Evolutionary conservation across 495 filamentous ascomycete genomes (phyloP), one percentile per base, ranked within the genome.

Genomic region (Pseudomonodictys pantanalensis): DNA sequence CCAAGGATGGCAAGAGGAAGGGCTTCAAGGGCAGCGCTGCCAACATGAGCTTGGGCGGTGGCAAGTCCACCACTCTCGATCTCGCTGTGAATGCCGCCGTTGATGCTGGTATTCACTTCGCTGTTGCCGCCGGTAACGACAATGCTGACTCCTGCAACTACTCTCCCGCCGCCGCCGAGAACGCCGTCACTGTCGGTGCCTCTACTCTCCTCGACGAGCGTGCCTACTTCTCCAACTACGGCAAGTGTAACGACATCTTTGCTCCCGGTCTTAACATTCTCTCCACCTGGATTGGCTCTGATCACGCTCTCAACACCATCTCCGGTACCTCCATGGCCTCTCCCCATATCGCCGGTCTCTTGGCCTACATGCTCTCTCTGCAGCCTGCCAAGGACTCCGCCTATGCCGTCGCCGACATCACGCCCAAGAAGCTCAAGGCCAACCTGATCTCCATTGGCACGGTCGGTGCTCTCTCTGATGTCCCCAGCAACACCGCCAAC

Each of bases 191-290:
- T 46, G 95, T 99, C 58, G 95, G 92, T 72, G 95, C 95, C 60
- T 95, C 91, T 18, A 95, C 89, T 57, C 81, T 99, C 29, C 81
- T 81, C 65, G 95, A 99, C 74, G 89, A 91, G 81, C 92, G 95
- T 75, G 95, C 95, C 62, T 99, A 97, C 84, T 99, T 99, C 86
- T 97, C 95, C 83, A 99, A 99, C 86, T 97, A 86, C 76, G 95
- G 95, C 73, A 92, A 91, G 83, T 99, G 95, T 82, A 96, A 92
- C 71, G 91, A 97, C 74, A 97, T 99, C 80, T 99, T 99, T 72
- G 95, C 91, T 54, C 95, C 95, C 50, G 95, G 95, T 67, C 81
- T 97, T 46, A 96, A 91, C 85, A 97, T 99, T 65, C 81, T 87
- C 55, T 97, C 95, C 28, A 96, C 93, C 75, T 99, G 95, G 95